Evolutionary conservation across 2,329 filamentous ascomycete species (phyloP).

Genomic region (Xylaria sp.): DNA sequence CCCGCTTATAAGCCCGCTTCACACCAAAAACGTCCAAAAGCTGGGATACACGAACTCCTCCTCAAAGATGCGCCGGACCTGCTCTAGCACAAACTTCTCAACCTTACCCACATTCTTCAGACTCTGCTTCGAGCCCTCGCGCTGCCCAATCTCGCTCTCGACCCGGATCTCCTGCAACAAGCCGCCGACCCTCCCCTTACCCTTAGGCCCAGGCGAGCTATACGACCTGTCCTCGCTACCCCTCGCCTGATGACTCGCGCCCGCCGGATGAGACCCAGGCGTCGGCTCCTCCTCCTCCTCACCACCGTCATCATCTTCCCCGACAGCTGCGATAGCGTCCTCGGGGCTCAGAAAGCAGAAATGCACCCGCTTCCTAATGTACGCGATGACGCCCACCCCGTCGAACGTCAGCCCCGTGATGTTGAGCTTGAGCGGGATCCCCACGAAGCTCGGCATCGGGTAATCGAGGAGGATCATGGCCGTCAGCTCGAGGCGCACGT

Average conservation of each 20-base stretch:
- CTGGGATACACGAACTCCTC: slow-evolving; percentile 99
- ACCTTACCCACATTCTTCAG: slow-evolving; percentile 99
- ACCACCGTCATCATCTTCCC: slow-evolving; percentile 57
- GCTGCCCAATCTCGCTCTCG: slow-evolving; percentile 96
- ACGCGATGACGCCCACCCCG: slow-evolving; percentile 89
- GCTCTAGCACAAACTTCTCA: slow-evolving; percentile 95
- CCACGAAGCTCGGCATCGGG: slow-evolving; percentile 97
- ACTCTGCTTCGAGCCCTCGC: slow-evolving; percentile 91
- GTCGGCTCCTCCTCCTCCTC: slow-evolving; percentile 26
- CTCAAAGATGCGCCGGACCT: slow-evolving; percentile 96
- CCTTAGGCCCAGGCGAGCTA: slow-evolving; percentile 54
- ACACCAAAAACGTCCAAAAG: slow-evolving; percentile 97
- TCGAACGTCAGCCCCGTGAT: slow-evolving; percentile 97
- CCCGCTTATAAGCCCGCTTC: not conserved
- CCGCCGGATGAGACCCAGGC: slow-evolving; percentile 39
- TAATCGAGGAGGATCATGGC: slow-evolving; percentile 97
- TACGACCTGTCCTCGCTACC: slow-evolving; percentile 23
- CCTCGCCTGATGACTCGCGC: slow-evolving; percentile 10
- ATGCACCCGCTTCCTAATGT: slow-evolving; percentile 88
- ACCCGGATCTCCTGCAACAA: slow-evolving; percentile 93
- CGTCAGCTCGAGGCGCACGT: slow-evolving; percentile 87
- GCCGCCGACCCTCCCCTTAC: slow-evolving; percentile 65
- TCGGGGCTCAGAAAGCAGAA: slow-evolving; percentile 96
- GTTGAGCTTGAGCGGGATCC: slow-evolving; percentile 91
- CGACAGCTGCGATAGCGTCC: slow-evolving; percentile 81